Evolutionary conservation across 1,284 basidiomycete genomes (phyloP), one percentile per base, ranked within the genome.

Genomic region (Rugosomyces carneus): DNA sequence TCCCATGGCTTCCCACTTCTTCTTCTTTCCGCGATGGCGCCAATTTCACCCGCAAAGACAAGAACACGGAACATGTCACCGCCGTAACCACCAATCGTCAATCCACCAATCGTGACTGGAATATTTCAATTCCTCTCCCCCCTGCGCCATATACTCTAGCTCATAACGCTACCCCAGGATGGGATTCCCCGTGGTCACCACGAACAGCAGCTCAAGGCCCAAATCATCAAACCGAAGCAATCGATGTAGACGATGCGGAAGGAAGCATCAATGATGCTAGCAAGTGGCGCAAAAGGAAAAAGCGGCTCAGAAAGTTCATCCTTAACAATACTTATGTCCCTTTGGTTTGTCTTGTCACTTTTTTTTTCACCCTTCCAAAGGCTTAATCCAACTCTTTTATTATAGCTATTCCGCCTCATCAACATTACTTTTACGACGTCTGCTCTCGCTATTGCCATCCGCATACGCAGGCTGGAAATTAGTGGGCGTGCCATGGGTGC

Each of bases 401-500:
- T n/a, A 70, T 53, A 95, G 79, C 72, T 94, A 29, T 90, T 93
- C 61, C 85, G 92, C 47, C 73, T 89, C 51, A 76, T 87, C 63
- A 94, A 94, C 59, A 81, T 95, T 47, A 72, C 80, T 2, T 86
- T 94, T 56, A 93, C 88, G 2, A 78, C 84, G 13, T 75, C 81
- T 35, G 86, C 89, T 1, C 76, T 95, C 29, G 92, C 78, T 0
- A 71, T 94, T 35, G 89, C 90, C 1, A 81, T 91, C 51, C 77
- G 76, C 42, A 86, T 93, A 58, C 80, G 87, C 37, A 54, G 65
- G 11, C 60, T 74, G 26, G 89, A 94, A 61, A 57, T 60, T 29
- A 58, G 61, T 0, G 64, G 75, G 53, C 53, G 67, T 40, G 69
- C 80, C 18, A 73, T 75, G 63, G 88, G 89, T 20, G 78, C 81